These are phyloP conservation scores for Colletotrichum noveboracense DNA, from an alignment of 2,329 filamentous ascomycete species.

Conservation along the genomic window DNA sequence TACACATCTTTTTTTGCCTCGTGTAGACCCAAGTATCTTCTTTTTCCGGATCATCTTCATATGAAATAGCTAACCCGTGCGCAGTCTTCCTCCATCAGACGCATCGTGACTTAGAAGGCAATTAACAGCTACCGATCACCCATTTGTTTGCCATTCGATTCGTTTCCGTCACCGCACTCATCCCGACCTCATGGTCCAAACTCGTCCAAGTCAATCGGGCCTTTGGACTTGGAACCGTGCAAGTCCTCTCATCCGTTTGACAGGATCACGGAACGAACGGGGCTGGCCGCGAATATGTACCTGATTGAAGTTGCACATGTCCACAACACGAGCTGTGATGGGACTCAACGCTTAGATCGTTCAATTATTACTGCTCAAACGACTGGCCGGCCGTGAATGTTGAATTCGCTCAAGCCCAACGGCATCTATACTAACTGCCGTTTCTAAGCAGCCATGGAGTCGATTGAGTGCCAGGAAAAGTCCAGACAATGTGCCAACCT, in stretches of 20 bases:
- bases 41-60: not conserved
- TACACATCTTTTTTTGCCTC: not conserved
- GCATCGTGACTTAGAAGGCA: not conserved
- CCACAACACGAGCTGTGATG: not conserved
- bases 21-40: not conserved
- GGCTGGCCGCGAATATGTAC: not conserved
- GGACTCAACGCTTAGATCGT: fast-evolving
- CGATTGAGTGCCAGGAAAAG: fast-evolving
- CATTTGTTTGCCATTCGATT: not conserved
- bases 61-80: not conserved
- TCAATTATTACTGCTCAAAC: fast-evolving
- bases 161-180: not conserved
- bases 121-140: fast-evolving
- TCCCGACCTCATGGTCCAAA: not conserved
- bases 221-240: not conserved
- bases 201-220: not conserved
- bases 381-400: not conserved
- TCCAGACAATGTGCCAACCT: too few relatives aligned
- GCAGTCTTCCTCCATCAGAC: not conserved
- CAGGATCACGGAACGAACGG: not conserved
- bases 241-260: not conserved
- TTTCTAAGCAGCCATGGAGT: not conserved
- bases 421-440: not conserved
- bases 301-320: not conserved
- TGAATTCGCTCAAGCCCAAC: not conserved